These are phyloP conservation scores for Asterella californica DNA, from an alignment of 225 moss, liverwort and hornwort species.

Conservation along the genomic window DNA sequence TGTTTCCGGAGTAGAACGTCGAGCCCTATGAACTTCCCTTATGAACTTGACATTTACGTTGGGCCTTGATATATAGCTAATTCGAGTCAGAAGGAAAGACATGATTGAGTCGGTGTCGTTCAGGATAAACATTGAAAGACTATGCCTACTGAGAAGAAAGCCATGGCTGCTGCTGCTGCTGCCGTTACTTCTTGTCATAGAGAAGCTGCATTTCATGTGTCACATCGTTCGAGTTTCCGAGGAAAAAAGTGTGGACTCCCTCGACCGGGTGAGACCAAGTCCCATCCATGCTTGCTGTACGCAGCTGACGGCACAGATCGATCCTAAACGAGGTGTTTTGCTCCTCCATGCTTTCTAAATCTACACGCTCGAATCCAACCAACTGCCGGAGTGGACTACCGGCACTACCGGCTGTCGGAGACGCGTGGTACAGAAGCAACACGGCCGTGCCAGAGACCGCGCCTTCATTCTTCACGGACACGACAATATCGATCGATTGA, in stretches of 20 bases:
- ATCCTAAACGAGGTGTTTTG: constrained; percentile 5
- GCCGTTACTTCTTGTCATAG: not conserved
- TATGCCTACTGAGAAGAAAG: too few relatives aligned
- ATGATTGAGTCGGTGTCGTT: too few relatives aligned
- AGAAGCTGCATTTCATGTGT: not conserved
- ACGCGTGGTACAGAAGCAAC: constrained; percentile 51
- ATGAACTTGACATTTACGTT: too few relatives aligned
- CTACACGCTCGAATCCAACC: constrained; percentile 59
- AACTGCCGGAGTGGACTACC: constrained; percentile 64
- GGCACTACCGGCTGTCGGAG: constrained; percentile 43
- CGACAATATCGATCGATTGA: not conserved
- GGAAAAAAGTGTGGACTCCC: constrained; percentile 28
- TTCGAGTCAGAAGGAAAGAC: too few relatives aligned
- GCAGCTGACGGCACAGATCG: constrained; percentile 25
- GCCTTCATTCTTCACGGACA: constrained; percentile 47
- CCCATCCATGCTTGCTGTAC: constrained; percentile 15
- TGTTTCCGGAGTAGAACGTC: too few relatives aligned
- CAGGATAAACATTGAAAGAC: too few relatives aligned
- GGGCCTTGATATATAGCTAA: too few relatives aligned
- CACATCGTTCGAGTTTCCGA: not conserved
- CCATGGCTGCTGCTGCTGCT: too few relatives aligned
- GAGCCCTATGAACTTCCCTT: too few relatives aligned
- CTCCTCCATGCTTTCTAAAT: constrained; percentile 22
- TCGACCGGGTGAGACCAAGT: constrained; percentile 4
- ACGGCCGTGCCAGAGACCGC: constrained; percentile 43